Evolutionary conservation across 192 early-diverging fungal species (phyloP).

Genomic region (Endogone sp.): DNA sequence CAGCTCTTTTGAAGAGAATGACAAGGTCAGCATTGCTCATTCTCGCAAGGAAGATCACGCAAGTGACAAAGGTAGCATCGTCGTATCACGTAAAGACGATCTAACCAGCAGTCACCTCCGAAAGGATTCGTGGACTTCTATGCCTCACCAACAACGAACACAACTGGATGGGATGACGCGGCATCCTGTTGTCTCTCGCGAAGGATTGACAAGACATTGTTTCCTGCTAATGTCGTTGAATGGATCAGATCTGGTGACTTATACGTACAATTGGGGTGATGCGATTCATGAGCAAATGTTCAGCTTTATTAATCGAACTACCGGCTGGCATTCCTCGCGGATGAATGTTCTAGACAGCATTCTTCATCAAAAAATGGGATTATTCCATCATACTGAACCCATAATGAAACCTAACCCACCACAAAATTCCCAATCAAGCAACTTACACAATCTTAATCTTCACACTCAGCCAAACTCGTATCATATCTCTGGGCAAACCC

Average conservation of each 20-base stretch:
- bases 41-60: constrained; percentile 1
- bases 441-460: background rate
- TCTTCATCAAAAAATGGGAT: constrained; percentile 56
- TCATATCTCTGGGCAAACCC: background rate
- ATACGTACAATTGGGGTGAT: constrained; percentile 52
- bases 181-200: constrained; percentile 26
- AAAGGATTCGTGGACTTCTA: constrained; percentile 43
- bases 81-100: constrained; percentile 3
- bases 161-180: constrained; percentile 39
- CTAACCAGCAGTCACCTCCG: constrained; percentile 24
- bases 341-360: constrained; percentile 45
- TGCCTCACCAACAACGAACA: constrained; percentile 17
- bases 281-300: constrained; percentile 43
- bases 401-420: constrained; percentile 22
- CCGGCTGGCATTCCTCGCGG: constrained; percentile 45
- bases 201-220: constrained; percentile 23
- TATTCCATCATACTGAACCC: constrained; percentile 46
- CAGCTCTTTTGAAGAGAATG: constrained; percentile 26
- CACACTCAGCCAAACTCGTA: background rate
- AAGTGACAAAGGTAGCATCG: background rate
- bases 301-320: constrained; percentile 27
- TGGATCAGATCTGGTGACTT: constrained; percentile 31
- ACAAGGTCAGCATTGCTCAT: constrained; percentile 18
- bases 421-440: background rate
- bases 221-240: constrained; percentile 47